Conservation (phyloP, 495 filamentous ascomycete genomes). For the Cercophora scortea region DNA sequence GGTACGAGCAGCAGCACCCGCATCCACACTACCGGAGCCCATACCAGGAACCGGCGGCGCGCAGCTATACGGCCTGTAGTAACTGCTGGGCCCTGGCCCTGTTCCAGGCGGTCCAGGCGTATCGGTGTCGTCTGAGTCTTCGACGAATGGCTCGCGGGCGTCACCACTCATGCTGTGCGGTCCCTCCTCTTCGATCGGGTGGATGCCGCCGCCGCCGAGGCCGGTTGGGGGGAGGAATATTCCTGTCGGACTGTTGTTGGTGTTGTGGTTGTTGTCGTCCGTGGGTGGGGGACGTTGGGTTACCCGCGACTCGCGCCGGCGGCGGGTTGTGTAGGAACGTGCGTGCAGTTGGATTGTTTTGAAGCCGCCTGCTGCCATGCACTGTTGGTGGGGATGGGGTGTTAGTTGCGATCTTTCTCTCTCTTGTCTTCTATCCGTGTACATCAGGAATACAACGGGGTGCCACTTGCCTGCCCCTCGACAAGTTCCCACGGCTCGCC, state of each 20-base stretch:
- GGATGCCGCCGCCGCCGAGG: too few relatives aligned
- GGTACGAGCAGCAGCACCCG: too few relatives aligned
- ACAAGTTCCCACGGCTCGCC: slow-evolving; percentile 63
- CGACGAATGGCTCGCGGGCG: too few relatives aligned
- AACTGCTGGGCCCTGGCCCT: too few relatives aligned
- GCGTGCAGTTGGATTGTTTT: slow-evolving; percentile 40
- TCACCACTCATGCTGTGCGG: too few relatives aligned
- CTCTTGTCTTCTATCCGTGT: background rate
- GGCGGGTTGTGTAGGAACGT: slow-evolving; percentile 37
- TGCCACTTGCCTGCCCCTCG: slow-evolving; percentile 54
- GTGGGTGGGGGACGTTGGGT: background rate
- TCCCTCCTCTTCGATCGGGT: too few relatives aligned
- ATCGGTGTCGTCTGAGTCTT: too few relatives aligned
- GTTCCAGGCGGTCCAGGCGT: too few relatives aligned
- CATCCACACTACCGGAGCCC: too few relatives aligned
- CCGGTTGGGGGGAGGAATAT: too few relatives aligned
- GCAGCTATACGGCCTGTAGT: too few relatives aligned
- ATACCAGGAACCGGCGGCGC: too few relatives aligned
- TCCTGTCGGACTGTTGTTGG: background rate
- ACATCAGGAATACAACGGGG: background rate
- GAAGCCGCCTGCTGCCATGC: slow-evolving; percentile 36
- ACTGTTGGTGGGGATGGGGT: slow-evolving; percentile 15
- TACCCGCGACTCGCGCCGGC: slow-evolving; percentile 18
- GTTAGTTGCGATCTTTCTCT: background rate
- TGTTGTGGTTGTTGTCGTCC: background rate